Percentiles rank a stretch among this genome's conserved stretches.
These are phyloP conservation scores for Aeminium ludgeri DNA, from an alignment of 495 filamentous ascomycete species.

Conservation along the genomic window DNA sequence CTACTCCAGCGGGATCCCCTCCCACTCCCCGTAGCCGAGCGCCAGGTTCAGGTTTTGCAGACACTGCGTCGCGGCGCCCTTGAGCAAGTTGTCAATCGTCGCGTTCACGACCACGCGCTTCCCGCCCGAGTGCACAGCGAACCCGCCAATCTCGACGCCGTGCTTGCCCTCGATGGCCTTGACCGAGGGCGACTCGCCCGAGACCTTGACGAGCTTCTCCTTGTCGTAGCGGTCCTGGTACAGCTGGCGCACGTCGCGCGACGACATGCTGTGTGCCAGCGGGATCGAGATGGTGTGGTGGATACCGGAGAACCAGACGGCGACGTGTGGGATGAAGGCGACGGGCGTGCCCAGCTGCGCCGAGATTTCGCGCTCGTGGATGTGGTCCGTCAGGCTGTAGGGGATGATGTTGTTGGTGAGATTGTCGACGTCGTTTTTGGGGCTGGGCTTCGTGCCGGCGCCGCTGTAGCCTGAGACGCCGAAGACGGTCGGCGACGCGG, in stretches of 20 bases:
- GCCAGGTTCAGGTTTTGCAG: constrained; percentile 96
- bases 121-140: constrained; percentile 73
- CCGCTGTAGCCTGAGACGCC: constrained; percentile 94
- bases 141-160: constrained; percentile 87
- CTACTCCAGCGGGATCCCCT: constrained; percentile 63
- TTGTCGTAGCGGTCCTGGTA: constrained; percentile 94
- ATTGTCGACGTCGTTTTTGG: constrained; percentile 87
- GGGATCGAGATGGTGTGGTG: constrained; percentile 82
- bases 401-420: constrained; percentile 82
- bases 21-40: constrained; percentile 80
- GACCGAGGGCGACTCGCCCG: constrained; percentile 73
- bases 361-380: constrained; percentile 87
- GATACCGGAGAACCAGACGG: constrained; percentile 95
- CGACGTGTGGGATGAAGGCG: constrained; percentile 88
- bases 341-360: constrained; percentile 58
- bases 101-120: constrained; percentile 87
- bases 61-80: constrained; percentile 93
- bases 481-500: constrained; percentile 71
- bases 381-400: constrained; percentile 86
- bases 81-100: constrained; percentile 95
- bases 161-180: constrained; percentile 83
- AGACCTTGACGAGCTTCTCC: constrained; percentile 82
- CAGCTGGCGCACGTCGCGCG: constrained; percentile 80
- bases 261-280: constrained; percentile 64
- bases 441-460: constrained; percentile 84